phyloP scores from a whole-genome alignment of 169 alveolate genomes.

The Eimeria mitis region DNA sequence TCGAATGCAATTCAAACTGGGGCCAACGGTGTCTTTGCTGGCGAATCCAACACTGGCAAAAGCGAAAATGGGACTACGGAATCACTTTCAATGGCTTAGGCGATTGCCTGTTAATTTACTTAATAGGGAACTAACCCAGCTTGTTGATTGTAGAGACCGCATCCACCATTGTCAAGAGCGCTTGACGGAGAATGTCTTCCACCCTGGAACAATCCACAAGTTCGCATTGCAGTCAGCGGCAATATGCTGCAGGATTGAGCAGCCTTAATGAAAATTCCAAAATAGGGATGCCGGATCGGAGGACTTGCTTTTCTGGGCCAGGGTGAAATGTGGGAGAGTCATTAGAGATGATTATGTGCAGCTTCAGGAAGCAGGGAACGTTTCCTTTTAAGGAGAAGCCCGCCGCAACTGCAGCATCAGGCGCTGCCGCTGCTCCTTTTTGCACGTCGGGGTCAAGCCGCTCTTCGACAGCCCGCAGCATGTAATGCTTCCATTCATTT shows the following conservation, averaged over 20 bases:
- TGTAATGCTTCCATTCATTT: conserved; percentile 58
- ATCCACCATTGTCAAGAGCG: conserved; percentile 55
- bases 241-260: not conserved
- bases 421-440: conserved; percentile 3
- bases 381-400: conserved; percentile 25
- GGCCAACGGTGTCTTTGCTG: no score
- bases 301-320: conserved; percentile 47
- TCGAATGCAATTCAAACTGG: not conserved
- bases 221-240: not conserved
- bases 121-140: conserved; percentile 29
- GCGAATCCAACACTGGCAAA: not conserved
- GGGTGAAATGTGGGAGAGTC: conserved; percentile 48
- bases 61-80: not conserved
- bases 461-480: conserved; percentile 56
- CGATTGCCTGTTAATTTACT: not conserved
- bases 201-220: conserved; percentile 15
- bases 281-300: not conserved
- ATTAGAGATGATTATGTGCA: conserved; percentile 6
- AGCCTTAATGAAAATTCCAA: not conserved
- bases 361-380: conserved; percentile 36
- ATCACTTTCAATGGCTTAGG: not conserved
- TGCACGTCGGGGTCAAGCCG: conserved; percentile 2
- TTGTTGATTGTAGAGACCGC: conserved; percentile 55
- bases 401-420: conserved; percentile 29
- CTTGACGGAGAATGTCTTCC: conserved; percentile 59